Percentiles rank a stretch among this genome's conserved stretches.
phyloP scores from a whole-genome alignment of 1,284 basidiomycete genomes.

The Phlebopus sp. region DNA sequence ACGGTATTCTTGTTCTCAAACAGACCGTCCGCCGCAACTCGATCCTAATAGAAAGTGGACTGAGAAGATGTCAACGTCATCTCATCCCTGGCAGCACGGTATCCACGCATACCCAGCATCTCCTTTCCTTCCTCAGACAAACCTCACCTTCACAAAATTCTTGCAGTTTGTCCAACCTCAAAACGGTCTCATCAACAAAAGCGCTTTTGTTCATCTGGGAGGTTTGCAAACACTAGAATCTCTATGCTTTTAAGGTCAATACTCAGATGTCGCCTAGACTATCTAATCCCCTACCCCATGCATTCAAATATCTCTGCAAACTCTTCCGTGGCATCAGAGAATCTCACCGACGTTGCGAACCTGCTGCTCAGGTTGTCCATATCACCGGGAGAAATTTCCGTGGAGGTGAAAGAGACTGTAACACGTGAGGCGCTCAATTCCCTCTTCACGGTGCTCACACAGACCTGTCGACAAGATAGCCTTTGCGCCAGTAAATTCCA shows the following conservation, averaged over 20 bases:
- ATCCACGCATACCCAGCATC: neutral
- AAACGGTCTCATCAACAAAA: neutral
- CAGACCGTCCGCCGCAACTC: too few relatives aligned
- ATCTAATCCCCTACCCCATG: neutral
- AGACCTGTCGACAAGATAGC: neutral
- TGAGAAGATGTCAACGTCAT: neutral
- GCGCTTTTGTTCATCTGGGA: neutral
- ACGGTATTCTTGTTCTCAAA: neutral
- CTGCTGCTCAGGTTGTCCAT: neutral
- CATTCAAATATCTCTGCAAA: neutral
- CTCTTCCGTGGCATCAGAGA: neutral
- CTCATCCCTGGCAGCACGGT: constrained; percentile 1
- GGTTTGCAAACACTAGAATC: neutral
- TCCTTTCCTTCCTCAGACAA: neutral
- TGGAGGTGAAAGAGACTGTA: too few relatives aligned
- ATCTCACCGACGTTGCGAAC: neutral
- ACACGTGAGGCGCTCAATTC: neutral
- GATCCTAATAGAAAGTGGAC: neutral
- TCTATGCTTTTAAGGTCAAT: neutral
- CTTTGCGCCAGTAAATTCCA: neutral
- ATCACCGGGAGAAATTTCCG: neutral
- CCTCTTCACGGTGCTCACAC: neutral
- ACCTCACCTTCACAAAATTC: neutral
- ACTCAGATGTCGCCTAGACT: neutral
- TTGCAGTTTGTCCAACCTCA: constrained; percentile 2